Conservation (phyloP, 768 basidiomycete species). For the Termitomyces eurrhizus region DNA sequence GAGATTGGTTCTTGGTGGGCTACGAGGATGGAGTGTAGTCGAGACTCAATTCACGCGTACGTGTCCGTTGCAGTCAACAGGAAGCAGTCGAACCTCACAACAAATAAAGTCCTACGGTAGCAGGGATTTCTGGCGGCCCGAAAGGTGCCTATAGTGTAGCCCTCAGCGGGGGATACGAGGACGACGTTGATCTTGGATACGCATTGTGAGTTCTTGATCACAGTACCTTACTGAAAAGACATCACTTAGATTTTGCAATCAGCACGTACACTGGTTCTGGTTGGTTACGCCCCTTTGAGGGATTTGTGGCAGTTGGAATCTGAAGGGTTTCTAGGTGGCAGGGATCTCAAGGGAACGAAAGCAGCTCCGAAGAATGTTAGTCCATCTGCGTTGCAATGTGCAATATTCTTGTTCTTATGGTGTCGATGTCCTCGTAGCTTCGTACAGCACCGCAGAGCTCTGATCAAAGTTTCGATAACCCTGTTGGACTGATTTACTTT, state of each 20-base stretch:
- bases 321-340: conserved; percentile 51
- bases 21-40: conserved; percentile 63
- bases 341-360: conserved; percentile 85
- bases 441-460: conserved; percentile 86
- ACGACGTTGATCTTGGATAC: conserved; percentile 79
- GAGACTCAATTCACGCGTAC: conserved; percentile 82
- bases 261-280: conserved; percentile 84
- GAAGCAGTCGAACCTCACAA: conserved; percentile 2
- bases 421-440: conserved; percentile 43
- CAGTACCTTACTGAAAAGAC: not conserved
- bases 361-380: conserved; percentile 78
- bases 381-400: not conserved
- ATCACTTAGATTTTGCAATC: not conserved
- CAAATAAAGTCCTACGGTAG: conserved; percentile 69
- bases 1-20: conserved; percentile 84
- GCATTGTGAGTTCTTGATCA: conserved; percentile 58
- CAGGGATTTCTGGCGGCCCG: conserved; percentile 65
- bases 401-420: not conserved
- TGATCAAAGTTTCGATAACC: conserved; percentile 77
- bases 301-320: not conserved
- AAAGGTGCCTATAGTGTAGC: conserved; percentile 83
- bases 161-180: conserved; percentile 85
- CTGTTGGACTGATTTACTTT: conserved; percentile 23
- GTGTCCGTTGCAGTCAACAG: conserved; percentile 23
- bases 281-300: conserved; percentile 17